Conservation (phyloP, 257 asterid species). For the Anisodus tanguticus region DNA sequence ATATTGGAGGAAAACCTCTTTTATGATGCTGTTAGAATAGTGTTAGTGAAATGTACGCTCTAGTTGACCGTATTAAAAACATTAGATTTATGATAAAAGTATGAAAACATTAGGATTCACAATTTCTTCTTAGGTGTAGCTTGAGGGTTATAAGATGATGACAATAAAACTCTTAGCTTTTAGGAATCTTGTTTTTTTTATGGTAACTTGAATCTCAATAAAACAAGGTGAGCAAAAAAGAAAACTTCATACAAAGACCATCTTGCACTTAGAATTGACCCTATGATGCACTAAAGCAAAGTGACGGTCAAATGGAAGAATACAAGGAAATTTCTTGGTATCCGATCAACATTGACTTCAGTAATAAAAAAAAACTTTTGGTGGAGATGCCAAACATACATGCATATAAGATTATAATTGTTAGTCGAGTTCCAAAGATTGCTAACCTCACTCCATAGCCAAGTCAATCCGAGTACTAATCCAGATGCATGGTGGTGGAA, state of each 20-base stretch:
- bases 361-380: not conserved
- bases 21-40: not conserved
- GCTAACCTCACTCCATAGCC: no score
- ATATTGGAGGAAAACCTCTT: not conserved
- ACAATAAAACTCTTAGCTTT: conserved; percentile 2
- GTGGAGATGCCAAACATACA: conserved; percentile 20
- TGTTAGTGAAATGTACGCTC: conserved; percentile 1
- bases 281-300: not conserved
- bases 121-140: conserved; percentile 10
- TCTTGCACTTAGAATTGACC: conserved; percentile 20
- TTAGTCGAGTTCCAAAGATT: not conserved
- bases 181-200: not conserved
- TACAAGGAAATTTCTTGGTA: not conserved
- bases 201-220: conserved; percentile 9
- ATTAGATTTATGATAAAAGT: not conserved
- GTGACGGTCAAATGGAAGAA: not conserved
- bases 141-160: not conserved
- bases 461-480: no score
- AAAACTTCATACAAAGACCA: not conserved
- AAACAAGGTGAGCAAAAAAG: not conserved
- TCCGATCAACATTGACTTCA: not conserved
- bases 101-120: not conserved
- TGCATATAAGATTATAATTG: not conserved
- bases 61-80: not conserved
- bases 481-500: no score